Base-by-base conservation (phyloP, 2,329 filamentous ascomycete genomes). In the Xylaria sp. region DNA sequence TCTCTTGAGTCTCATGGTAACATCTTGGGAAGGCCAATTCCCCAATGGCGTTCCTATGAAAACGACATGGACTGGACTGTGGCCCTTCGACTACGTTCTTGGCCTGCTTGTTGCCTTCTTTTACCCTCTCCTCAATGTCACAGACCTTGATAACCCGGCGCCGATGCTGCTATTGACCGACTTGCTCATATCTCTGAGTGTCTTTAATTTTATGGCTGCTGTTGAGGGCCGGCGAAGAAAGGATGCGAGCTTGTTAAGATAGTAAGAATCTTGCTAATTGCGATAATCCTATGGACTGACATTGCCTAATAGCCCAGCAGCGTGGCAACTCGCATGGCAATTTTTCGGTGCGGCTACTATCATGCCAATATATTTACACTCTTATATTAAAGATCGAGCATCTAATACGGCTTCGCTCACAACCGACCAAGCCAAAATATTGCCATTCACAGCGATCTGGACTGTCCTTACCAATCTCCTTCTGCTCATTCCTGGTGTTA, bases 21-120 rank as follows among this genome's bases (percentile, higher is more conserved):
- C 57, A 20, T 2, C 57, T 48, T 59, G 57, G 57, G 28, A 46
- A 48, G 57, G 40, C 7, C 26, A 13, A 15, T 59, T 59, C 28
- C 40, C 57, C 5, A 11, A 17, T 5, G 57, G 57, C 9, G 26
- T 20, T 20, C 26, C 40, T 33, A 59, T 59, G 57, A 46, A n/a
- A 1, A 59, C 57, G 11, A 59, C 57, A 3, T 59, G 42, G 57
- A 46, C 26, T 10, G 28, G 57, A 3, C 4, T 59, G 1, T 59
- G 57, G 57, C 57, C 40, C 26, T 33, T 59, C 17, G 57, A 59
- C 26, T 59, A 59, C 17, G 10, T 59, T 46, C 38, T 59, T 59
- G 40, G 57, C 40, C 36, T 59, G 17, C 40, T 46, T 11, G 40
- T 59, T 31, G 57, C 57, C 26, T 59, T 59, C 40, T 59, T 59